These are phyloP conservation scores for Suillus americanus DNA, from an alignment of 768 basidiomycete species.

Conservation along the genomic window DNA sequence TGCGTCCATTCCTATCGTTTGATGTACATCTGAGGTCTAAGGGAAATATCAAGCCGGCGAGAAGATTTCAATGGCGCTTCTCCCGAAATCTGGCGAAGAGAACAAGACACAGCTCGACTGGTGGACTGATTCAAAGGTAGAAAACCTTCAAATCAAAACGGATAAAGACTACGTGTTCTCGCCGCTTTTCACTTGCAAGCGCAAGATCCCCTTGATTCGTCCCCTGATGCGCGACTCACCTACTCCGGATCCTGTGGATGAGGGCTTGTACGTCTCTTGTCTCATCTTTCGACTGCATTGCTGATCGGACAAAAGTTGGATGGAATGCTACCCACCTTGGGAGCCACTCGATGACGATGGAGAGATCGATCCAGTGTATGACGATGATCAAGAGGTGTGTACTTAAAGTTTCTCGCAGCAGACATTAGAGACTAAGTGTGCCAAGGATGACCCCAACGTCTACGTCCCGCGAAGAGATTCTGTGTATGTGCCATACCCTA, in stretches of 20 bases:
- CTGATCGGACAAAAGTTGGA: constrained; percentile 19
- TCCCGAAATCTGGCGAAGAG: constrained; percentile 8
- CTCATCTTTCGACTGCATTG: neutral
- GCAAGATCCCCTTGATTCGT: constrained; percentile 1
- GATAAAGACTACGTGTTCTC: constrained; percentile 20
- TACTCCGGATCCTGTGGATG: constrained; percentile 14
- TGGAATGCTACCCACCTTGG: constrained; percentile 20
- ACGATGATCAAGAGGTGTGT: neutral
- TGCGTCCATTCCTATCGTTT: neutral
- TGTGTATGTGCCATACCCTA: neutral
- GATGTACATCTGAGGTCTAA: neutral
- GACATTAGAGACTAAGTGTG: neutral
- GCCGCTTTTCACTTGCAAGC: constrained; percentile 27
- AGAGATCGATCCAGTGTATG: constrained; percentile 18
- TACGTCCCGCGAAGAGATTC: neutral
- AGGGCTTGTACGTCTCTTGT: constrained; percentile 18
- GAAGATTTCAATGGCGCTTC: constrained; percentile 24
- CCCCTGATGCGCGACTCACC: constrained; percentile 16
- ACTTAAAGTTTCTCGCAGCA: neutral
- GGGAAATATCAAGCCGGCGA: constrained; percentile 20
- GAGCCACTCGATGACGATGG: constrained; percentile 27
- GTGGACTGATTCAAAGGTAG: constrained; percentile 20
- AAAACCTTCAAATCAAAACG: constrained; percentile 18
- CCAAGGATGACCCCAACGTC: neutral
- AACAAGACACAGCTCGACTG: constrained; percentile 15